Evolutionary conservation across 140 eudicot genomes (phyloP).

Genomic region (Stevia rebaudiana): DNA sequence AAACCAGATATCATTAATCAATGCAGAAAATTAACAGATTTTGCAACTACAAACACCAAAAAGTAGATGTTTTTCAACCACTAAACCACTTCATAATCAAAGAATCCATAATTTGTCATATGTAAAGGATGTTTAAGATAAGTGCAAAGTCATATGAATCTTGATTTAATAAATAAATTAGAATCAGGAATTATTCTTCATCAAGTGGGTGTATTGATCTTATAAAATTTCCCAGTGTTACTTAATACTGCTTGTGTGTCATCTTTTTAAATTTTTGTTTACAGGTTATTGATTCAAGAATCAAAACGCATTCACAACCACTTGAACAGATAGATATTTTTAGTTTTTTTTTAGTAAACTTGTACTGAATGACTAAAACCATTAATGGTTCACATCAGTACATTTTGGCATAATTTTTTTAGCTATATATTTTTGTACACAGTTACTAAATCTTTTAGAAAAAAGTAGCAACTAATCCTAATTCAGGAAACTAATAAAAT

Average conservation of each 20-base stretch:
- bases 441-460: background rate
- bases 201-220: background rate
- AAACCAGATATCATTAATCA: background rate
- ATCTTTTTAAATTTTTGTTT: background rate
- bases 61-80: background rate
- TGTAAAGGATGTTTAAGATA: background rate
- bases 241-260: background rate
- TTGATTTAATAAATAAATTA: background rate
- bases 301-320: constrained; percentile 7
- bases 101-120: constrained; percentile 1
- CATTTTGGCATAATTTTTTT: background rate
- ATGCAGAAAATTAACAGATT: background rate
- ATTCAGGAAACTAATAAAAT: constrained; percentile 11
- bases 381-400: background rate
- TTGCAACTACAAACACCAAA: constrained; percentile 1
- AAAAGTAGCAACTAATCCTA: constrained; percentile 8
- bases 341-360: background rate
- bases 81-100: constrained; percentile 1
- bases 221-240: background rate
- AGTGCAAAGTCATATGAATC: background rate
- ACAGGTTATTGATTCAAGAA: background rate
- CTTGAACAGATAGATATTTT: constrained; percentile 1
- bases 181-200: background rate
- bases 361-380: constrained; percentile 3
- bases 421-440: background rate